Evolutionary conservation across 2,329 filamentous ascomycete species (phyloP).

Genomic region (Malbranchea cinnamomea): DNA sequence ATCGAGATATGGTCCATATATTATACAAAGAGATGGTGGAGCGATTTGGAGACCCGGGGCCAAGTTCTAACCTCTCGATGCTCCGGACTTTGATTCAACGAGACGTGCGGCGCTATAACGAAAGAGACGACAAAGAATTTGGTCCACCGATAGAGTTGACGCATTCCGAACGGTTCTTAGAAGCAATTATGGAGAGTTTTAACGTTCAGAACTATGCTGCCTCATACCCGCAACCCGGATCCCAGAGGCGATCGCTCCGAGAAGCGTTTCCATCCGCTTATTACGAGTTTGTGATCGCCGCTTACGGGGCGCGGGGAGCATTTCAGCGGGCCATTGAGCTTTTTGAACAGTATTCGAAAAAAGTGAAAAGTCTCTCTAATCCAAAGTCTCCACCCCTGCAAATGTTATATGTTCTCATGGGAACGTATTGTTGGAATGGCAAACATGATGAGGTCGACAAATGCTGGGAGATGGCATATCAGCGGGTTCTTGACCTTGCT

Average conservation of each 20-base stretch:
- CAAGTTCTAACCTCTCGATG: constrained; percentile 22
- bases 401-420: constrained; percentile 54
- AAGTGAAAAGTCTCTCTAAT: constrained; percentile 9
- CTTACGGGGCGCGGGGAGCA: constrained; percentile 35
- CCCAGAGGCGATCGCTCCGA: constrained; percentile 19
- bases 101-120: constrained; percentile 16
- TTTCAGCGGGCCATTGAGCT: constrained; percentile 39
- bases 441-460: constrained; percentile 45
- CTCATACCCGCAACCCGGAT: constrained; percentile 25
- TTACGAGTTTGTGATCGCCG: constrained; percentile 41
- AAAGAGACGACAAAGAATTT: constrained; percentile 8
- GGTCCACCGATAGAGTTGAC: constrained; percentile 13
- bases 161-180: constrained; percentile 23
- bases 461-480: constrained; percentile 51
- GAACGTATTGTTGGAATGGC: constrained; percentile 40
- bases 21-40: constrained; percentile 31
- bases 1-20: constrained; percentile 35
- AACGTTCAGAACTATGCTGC: constrained; percentile 28
- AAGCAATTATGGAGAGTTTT: constrained; percentile 23
- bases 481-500: constrained; percentile 34
- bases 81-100: constrained; percentile 21
- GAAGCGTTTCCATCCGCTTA: constrained; percentile 36
- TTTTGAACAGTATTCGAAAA: constrained; percentile 36
- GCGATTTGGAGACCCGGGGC: constrained; percentile 19
- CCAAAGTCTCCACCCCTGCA: constrained; percentile 32